Evolutionary conservation across 2,329 filamentous ascomycete species (phyloP), one percentile per base, ranked within the genome.

Genomic region (Hymenoscyphus scutula): DNA sequence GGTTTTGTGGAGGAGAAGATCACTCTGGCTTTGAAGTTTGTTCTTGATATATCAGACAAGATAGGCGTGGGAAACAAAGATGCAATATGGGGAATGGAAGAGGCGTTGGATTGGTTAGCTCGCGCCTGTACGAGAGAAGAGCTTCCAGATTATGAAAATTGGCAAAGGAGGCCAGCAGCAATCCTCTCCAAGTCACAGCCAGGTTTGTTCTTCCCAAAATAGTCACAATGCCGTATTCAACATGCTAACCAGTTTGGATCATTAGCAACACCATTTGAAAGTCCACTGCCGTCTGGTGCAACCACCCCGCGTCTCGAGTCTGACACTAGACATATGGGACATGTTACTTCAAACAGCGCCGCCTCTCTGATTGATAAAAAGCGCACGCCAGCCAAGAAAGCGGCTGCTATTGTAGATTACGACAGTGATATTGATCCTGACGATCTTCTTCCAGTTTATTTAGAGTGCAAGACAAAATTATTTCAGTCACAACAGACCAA

Each of bases 91-190:
- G 92, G 93, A 10, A 78, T 98, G 38, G 89, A 96, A 65, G 93
- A 97, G 76, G 87, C 90, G 29, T 75, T 99, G 23, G 91, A 97
- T 70, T 97, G 92, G 91, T 82, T 98, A 60, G 91, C 92, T n/a
- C 80, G 91, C 67, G 85, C 95, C 73, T 91, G 89, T 69, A 78
- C 82, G 15, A 78, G 81, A 65, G 83, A 87, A 0, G 88, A 93
- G 69, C 80, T 94, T 38, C 89, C 89, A 5, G 82, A 86, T 55
- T 96, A 95, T 74, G 86, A 89, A 23, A 81, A 80, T 62, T 77
- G 74, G 59, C 67, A 71, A 53, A 65, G 71, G 29, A 73, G 70
- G 61, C 45, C 45, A 25, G 57, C 54, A 19, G 66, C 58, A 29
- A 58, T 51, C 11, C 41, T 70, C 23, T 59, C 68, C 25, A 74